These are phyloP conservation scores for Akanthomyces lecanii DNA, from an alignment of 2,329 filamentous ascomycete genomes.

Conservation along the genomic window DNA sequence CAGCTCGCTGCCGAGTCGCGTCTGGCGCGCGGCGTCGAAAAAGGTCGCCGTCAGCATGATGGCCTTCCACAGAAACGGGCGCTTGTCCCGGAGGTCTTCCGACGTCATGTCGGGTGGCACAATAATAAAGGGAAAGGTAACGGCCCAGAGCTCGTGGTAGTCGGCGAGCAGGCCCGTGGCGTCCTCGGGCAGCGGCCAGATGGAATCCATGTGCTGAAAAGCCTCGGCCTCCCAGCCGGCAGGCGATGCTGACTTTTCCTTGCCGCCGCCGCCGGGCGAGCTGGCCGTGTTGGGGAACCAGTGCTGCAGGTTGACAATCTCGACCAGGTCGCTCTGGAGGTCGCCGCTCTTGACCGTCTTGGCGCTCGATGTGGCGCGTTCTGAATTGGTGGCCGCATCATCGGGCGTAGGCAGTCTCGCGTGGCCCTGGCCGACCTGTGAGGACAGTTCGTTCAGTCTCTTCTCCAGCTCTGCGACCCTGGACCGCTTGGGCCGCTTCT, in stretches of 20 bases:
- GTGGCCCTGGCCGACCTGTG: constrained; percentile 28
- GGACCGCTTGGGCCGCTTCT: constrained; percentile 44
- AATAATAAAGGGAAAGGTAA: constrained; percentile 43
- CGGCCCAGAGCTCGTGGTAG: constrained; percentile 32
- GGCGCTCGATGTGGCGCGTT: constrained; percentile 9
- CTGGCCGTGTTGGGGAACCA: constrained; percentile 29
- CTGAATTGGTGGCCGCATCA: constrained; percentile 8
- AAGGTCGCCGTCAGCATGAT: constrained; percentile 43
- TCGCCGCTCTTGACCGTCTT: constrained; percentile 11
- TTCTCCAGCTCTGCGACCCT: constrained; percentile 49
- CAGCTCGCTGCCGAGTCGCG: constrained; percentile 40
- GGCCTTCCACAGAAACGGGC: constrained; percentile 47
- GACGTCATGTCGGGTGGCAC: constrained; percentile 35
- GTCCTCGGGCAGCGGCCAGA: constrained; percentile 41
- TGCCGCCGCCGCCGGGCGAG: neutral
- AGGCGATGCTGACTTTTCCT: constrained; percentile 8
- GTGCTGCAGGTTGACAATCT: constrained; percentile 29
- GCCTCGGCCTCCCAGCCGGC: constrained; percentile 21
- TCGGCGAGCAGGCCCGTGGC: constrained; percentile 36
- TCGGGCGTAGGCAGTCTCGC: constrained; percentile 15
- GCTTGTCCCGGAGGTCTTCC: constrained; percentile 32
- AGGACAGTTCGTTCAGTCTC: constrained; percentile 45
- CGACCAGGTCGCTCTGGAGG: constrained; percentile 12
- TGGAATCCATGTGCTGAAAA: constrained; percentile 26
- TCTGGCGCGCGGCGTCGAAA: constrained; percentile 41